These are phyloP conservation scores for Neopestalotiopsis sp. DNA, from an alignment of 2,329 filamentous ascomycete genomes.

Conservation along the genomic window DNA sequence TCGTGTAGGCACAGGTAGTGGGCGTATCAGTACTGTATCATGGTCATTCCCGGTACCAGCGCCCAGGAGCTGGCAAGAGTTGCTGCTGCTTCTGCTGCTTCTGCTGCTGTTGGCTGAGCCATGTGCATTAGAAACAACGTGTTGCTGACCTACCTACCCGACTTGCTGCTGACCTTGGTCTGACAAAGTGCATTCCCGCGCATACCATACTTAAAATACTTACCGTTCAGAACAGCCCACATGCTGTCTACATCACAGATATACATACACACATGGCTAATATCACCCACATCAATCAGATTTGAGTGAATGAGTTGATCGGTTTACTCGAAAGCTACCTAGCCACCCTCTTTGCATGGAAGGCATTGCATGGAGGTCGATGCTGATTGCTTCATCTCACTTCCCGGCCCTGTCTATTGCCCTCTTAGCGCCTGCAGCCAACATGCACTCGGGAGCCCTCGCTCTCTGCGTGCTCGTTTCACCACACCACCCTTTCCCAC, in stretches of 20 bases:
- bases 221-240: not conserved
- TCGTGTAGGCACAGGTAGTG: not conserved
- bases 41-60: conserved; percentile 5
- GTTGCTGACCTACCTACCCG: conserved; percentile 3
- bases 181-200: conserved; percentile 4
- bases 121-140: not conserved
- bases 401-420: conserved; percentile 11
- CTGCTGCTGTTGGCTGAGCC: not conserved
- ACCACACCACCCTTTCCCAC: conserved; percentile 12
- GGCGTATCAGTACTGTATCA: not conserved
- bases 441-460: conserved; percentile 15
- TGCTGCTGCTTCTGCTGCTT: too few species aligned
- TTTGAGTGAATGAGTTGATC: conserved; percentile 7
- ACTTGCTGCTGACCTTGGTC: not conserved
- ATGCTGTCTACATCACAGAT: not conserved
- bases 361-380: conserved; percentile 10
- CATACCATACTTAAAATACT: not conserved
- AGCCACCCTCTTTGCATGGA: conserved; percentile 8
- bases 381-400: conserved; percentile 15
- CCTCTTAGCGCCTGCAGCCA: conserved; percentile 13
- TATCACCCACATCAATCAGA: not conserved
- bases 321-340: conserved; percentile 12
- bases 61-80: not conserved
- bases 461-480: conserved; percentile 12
- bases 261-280: not conserved